Base-by-base conservation (phyloP, 257 asterid genomes). In the Capsicum rhomboideum region DNA sequence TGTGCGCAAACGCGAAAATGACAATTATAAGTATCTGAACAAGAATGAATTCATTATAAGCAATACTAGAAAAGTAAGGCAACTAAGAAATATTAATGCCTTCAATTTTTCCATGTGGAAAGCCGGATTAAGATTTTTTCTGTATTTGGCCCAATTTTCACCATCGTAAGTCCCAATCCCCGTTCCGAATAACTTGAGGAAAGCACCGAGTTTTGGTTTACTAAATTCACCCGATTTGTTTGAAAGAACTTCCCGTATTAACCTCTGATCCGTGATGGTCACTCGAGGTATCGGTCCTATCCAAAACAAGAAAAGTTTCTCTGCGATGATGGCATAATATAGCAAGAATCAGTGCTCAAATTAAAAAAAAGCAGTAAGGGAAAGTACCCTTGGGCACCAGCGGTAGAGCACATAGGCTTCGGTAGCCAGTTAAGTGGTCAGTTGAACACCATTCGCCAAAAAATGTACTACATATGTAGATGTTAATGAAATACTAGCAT, bases 131-230 rank as follows among this genome's bases (percentile, higher is more conserved):
- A 89, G 84, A 16, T 85, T 40, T 56, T 83, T 84, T 82, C 90
- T 85, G 20, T 90, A 66, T 40, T 84, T 84, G 2, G 82, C 82
- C 91, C 90, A 89, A 78, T 78, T 85, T n/a, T 82, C 82, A 28
- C 91, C 91, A 50, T 87, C 90, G 85, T 87, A 87, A 0, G 87
- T 85, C n/a, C 80, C 80, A 12, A 89, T 54, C 12, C 91, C 91
- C 17, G 69, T 58, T 1, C 85, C 85, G 42, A 87, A 58, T 78
- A 89, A 82, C 83, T 86, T 79, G 42, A 85, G 63, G 52, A 85
- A 42, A 80, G 83, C 74, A 18, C 72, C 59, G 56, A 56, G 44
- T 1, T 42, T 61, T 12, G 83, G 83, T 64, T 80, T 80, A 13
- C 55, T 55, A 59, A 80, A 80, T 23, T 7, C 56, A 5, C 83